These are phyloP conservation scores for Camellia japonica DNA, from an alignment of 148 eudicot genomes.

Conservation along the genomic window DNA sequence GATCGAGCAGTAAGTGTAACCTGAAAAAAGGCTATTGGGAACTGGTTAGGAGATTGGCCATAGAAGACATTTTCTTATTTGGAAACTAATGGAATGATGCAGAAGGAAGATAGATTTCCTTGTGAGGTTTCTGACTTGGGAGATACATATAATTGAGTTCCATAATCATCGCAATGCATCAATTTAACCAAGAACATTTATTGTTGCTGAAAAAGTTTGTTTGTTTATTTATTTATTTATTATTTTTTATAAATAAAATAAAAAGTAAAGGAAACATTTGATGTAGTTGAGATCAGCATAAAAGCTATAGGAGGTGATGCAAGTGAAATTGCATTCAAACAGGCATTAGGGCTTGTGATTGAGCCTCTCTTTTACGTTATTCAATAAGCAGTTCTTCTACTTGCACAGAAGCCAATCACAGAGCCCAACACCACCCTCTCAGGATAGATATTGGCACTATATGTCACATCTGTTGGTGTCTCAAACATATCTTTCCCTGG, in stretches of 20 bases:
- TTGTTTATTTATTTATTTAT: too few relatives aligned
- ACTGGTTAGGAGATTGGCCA: background rate
- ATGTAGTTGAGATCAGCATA: background rate
- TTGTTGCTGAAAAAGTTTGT: background rate
- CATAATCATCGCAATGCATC: background rate
- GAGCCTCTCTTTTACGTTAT: too few relatives aligned
- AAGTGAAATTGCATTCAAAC: background rate
- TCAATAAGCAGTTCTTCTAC: too few relatives aligned
- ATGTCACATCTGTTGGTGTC: too few relatives aligned
- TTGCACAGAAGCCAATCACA: too few relatives aligned
- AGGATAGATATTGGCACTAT: too few relatives aligned
- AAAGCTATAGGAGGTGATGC: background rate
- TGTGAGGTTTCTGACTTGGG: background rate
- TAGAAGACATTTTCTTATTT: background rate
- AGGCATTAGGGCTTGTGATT: background rate
- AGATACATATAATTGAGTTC: background rate
- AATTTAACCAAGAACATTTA: background rate
- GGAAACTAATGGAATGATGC: background rate
- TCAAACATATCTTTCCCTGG: background rate
- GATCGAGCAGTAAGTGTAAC: background rate
- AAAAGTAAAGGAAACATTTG: background rate
- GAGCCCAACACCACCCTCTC: too few relatives aligned
- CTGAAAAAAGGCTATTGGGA: background rate
- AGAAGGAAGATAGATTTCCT: background rate
- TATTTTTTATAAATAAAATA: too few relatives aligned